Evolutionary conservation across 306 rosid genomes (phyloP).

Genomic region (Canavalia gladiata): DNA sequence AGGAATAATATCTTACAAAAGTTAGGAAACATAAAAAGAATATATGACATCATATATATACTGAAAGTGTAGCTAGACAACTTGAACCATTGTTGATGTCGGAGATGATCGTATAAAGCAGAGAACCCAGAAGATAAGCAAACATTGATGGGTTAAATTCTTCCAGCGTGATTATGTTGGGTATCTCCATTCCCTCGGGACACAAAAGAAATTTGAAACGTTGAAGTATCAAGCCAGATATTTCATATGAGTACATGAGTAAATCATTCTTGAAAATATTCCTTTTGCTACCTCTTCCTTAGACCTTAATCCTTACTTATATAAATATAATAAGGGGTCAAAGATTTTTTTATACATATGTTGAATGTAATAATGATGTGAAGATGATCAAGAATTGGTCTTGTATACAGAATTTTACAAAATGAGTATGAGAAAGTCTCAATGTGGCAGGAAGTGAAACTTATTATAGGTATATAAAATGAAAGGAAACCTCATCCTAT

Average conservation of each 20-base stretch:
- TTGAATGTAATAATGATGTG: too few relatives aligned
- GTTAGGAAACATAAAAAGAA: slow-evolving; percentile 30
- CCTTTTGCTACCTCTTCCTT: not conserved
- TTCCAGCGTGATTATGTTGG: slow-evolving; percentile 33
- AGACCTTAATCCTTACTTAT: too few relatives aligned
- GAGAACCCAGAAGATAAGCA: slow-evolving; percentile 22
- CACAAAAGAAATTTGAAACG: slow-evolving; percentile 21
- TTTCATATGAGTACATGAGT: slow-evolving; percentile 12
- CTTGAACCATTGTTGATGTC: slow-evolving; percentile 27
- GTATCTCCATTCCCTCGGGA: slow-evolving; percentile 33
- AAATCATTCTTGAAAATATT: not conserved
- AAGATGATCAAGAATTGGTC: not conserved
- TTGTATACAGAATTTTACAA: not conserved
- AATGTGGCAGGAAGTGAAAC: too few relatives aligned
- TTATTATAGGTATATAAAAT: too few relatives aligned
- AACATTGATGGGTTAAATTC: slow-evolving; percentile 8
- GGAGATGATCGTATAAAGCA: slow-evolving; percentile 41
- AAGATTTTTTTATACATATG: too few relatives aligned
- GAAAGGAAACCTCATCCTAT: not conserved
- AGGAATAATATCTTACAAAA: slow-evolving; percentile 26
- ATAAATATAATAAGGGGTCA: too few relatives aligned
- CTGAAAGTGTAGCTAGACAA: not conserved
- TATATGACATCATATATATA: slow-evolving; percentile 8
- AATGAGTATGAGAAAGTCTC: not conserved
- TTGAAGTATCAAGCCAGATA: slow-evolving; percentile 42